These are phyloP conservation scores for Podospora pseudopauciseta DNA, from an alignment of 495 filamentous ascomycete genomes.

Conservation along the genomic window DNA sequence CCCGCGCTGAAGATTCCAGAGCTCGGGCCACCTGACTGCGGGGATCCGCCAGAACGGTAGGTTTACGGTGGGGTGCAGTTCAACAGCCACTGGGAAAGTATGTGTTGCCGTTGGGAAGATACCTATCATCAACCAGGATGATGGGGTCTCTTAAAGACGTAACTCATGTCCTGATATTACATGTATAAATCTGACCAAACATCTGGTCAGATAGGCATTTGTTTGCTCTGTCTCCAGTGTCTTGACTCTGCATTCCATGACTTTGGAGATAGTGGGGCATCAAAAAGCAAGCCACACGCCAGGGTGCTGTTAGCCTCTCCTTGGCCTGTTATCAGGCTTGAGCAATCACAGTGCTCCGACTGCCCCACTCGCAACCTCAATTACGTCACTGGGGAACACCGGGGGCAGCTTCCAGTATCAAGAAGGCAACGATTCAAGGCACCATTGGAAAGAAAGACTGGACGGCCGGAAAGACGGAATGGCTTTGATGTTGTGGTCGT, in stretches of 20 bases:
- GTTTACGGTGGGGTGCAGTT: neutral
- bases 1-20: slow-evolving; percentile 7
- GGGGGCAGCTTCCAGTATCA: neutral
- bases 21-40: neutral
- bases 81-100: neutral
- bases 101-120: no score
- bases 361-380: neutral
- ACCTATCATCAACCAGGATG: no score
- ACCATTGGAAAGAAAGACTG: neutral
- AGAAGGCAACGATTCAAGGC: neutral
- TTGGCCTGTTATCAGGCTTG: neutral
- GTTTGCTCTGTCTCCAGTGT: neutral
- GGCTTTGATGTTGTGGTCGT: neutral
- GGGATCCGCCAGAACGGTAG: neutral
- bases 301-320: neutral
- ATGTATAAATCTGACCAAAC: neutral
- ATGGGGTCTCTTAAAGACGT: no score
- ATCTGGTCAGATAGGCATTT: neutral
- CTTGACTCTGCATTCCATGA: neutral
- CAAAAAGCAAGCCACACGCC: neutral
- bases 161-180: neutral
- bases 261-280: neutral
- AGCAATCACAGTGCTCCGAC: neutral
- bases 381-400: neutral
- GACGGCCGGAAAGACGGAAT: neutral